Base-by-base conservation (phyloP, 768 basidiomycete species). In the Boletus barrowsii region DNA sequence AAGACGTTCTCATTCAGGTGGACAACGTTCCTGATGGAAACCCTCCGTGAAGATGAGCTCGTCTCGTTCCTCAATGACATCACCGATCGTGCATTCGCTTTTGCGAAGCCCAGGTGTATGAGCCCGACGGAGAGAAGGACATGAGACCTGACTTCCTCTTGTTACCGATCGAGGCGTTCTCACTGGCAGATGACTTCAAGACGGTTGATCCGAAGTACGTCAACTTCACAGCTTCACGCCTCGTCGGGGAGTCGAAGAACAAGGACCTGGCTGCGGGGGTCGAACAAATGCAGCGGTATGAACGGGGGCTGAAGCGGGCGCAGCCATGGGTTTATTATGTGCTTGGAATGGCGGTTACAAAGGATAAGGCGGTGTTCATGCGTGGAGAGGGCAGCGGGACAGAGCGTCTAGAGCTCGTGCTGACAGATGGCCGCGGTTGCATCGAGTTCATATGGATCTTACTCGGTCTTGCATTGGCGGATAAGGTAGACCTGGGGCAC, bases 101-200 rank as follows among this genome's bases (percentile, higher is more conserved):
- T 60, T 36, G 43, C 47, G 5, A 29, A 47, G 22, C 45, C 54
- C 9, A 29, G n/a, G 9, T 41, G 10, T 59, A 55, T 4, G 57
- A 49, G 17, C 18, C 40, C 10, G 50, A 57, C 22, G 40, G 51
- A 3, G 43, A 54, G 15, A n/a, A n/a, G n/a, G 43, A 55, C 26
- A 49, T 57, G 43, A 40, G 55, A 5, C 61, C 58, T 2, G 55
- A 57, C 44, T 56, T 60, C 32, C 15, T 62, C 15, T 30, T 63
- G 40, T 41, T 63, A 17, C 62, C 60, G 0, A 42, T 53, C 10
- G 33, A 50, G 9, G 61, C 59, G 4, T 62, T 62, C 35, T 11
- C 32, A 9, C n/a, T n/a, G n/a, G n/a, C n/a, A n/a, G 42, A 20
- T 4, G 40, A 43, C 14, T 20, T 36, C 33, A 44, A 44, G 42